Conservation (phyloP, 2,329 filamentous ascomycete genomes). For the Phyllosticta paracitricarpa region DNA sequence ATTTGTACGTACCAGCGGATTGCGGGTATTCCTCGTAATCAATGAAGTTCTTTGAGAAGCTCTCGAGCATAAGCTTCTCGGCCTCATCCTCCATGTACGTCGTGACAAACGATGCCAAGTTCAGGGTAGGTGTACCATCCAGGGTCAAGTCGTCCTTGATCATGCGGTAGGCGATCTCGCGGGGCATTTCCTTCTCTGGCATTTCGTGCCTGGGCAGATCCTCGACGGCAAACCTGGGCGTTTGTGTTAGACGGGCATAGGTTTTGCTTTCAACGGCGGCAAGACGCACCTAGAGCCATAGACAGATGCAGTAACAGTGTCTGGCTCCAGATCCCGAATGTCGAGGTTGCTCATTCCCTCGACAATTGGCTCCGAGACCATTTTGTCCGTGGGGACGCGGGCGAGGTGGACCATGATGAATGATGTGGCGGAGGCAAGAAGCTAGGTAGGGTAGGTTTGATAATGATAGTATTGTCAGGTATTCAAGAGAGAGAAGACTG, state of each 20-base stretch:
- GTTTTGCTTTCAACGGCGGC: no score
- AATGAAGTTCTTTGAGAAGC: slow-evolving; percentile 80
- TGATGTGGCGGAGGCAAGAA: not conserved
- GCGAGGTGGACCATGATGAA: slow-evolving; percentile 41
- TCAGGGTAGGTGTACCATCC: slow-evolving; percentile 83
- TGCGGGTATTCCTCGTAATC: slow-evolving; percentile 42
- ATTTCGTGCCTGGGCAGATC: slow-evolving; percentile 79
- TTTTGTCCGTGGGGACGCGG: slow-evolving; percentile 31
- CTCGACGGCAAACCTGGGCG: slow-evolving; percentile 57
- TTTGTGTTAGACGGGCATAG: no score
- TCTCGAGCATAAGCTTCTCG: slow-evolving; percentile 87
- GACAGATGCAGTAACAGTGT: slow-evolving; percentile 64
- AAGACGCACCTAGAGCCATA: slow-evolving; percentile 55
- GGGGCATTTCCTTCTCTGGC: slow-evolving; percentile 83
- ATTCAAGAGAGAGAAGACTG: not conserved
- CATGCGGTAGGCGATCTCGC: slow-evolving; percentile 73
- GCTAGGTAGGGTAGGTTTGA: not conserved
- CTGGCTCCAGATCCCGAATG: slow-evolving; percentile 36
- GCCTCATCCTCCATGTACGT: slow-evolving; percentile 98
- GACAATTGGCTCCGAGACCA: slow-evolving; percentile 27
- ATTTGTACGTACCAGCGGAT: slow-evolving; percentile 23
- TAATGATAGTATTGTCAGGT: not conserved
- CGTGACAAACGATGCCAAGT: slow-evolving; percentile 84
- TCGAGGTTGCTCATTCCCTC: slow-evolving; percentile 38
- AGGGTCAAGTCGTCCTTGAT: slow-evolving; percentile 69